phyloP scores from a whole-genome alignment of 768 basidiomycete species.

The Psilocybe cubensis region DNA sequence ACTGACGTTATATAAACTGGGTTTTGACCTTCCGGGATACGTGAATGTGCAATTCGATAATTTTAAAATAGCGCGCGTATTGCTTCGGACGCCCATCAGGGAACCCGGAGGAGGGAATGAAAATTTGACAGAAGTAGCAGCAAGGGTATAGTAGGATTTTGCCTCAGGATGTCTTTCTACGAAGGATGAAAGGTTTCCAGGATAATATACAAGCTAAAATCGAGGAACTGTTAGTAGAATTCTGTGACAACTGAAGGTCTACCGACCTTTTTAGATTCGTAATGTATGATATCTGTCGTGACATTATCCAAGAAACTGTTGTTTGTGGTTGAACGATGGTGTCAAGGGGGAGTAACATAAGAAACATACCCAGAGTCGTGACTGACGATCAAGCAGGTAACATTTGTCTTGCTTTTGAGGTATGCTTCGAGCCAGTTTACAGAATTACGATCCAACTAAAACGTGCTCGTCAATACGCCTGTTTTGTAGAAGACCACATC shows the following conservation, averaged over 20 bases:
- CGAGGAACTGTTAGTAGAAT: background rate
- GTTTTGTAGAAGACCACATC: slow-evolving; percentile 25
- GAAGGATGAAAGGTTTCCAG: slow-evolving; percentile 89
- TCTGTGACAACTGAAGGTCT: background rate
- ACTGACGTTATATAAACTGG: slow-evolving; percentile 85
- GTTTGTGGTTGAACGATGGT: background rate
- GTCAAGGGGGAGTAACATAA: background rate
- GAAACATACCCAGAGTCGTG: slow-evolving; percentile 87
- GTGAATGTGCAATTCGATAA: slow-evolving; percentile 91
- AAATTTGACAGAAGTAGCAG: slow-evolving; percentile 93
- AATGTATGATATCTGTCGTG: slow-evolving; percentile 97
- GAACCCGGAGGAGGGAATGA: slow-evolving; percentile 95
- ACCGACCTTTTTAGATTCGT: slow-evolving; percentile 86
- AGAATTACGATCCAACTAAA: slow-evolving; percentile 77
- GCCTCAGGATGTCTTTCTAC: slow-evolving; percentile 92
- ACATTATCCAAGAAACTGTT: slow-evolving; percentile 90
- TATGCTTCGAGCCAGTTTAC: slow-evolving; percentile 94
- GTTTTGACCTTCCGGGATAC: slow-evolving; percentile 82
- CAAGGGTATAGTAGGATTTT: slow-evolving; percentile 95
- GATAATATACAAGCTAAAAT: slow-evolving; percentile 85
- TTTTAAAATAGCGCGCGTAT: slow-evolving; percentile 95
- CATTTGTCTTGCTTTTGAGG: slow-evolving; percentile 75
- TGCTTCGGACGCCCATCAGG: slow-evolving; percentile 95
- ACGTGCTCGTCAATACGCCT: slow-evolving; percentile 69
- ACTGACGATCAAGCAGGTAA: slow-evolving; percentile 93